Percentiles rank a stretch among this genome's conserved stretches.
These are phyloP conservation scores for Ceratocystis ficicola DNA, from an alignment of 2,329 filamentous ascomycete genomes.

Conservation along the genomic window DNA sequence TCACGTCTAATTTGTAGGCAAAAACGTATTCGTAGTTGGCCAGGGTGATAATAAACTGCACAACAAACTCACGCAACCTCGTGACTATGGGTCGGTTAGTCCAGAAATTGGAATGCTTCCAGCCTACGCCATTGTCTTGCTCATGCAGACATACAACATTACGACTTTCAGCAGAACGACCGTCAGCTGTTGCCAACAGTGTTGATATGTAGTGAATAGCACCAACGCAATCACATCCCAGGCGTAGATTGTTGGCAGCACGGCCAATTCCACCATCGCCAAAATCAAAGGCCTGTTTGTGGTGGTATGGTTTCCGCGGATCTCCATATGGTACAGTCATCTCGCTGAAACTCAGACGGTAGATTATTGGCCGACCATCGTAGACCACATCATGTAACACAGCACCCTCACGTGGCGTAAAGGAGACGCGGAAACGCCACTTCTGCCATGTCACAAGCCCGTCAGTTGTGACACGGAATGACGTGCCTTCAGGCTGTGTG, in stretches of 20 bases:
- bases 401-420: slow-evolving; percentile 58
- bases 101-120: slow-evolving; percentile 61
- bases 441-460: slow-evolving; percentile 49
- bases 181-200: slow-evolving; percentile 41
- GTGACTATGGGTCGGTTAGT: slow-evolving; percentile 49
- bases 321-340: slow-evolving; percentile 60
- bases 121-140: slow-evolving; percentile 56
- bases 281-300: slow-evolving; percentile 62
- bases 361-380: slow-evolving; percentile 51
- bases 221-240: slow-evolving; percentile 61
- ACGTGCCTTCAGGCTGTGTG: slow-evolving; percentile 55
- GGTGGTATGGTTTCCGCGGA: slow-evolving; percentile 50
- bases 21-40: slow-evolving; percentile 57
- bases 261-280: slow-evolving; percentile 57
- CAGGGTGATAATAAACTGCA: slow-evolving; percentile 58
- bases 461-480: slow-evolving; percentile 45
- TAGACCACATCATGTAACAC: slow-evolving; percentile 60
- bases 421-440: slow-evolving; percentile 57
- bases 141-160: slow-evolving; percentile 59
- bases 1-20: slow-evolving; percentile 45
- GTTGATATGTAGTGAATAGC: slow-evolving; percentile 53
- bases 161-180: slow-evolving; percentile 39
- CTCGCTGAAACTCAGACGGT: slow-evolving; percentile 55
- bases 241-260: slow-evolving; percentile 53
- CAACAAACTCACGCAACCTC: slow-evolving; percentile 48